Percentiles rank a stretch among this genome's conserved stretches.
Conservation (phyloP, 371 early-diverging fungal species). For the Funneliformis caledonium region DNA sequence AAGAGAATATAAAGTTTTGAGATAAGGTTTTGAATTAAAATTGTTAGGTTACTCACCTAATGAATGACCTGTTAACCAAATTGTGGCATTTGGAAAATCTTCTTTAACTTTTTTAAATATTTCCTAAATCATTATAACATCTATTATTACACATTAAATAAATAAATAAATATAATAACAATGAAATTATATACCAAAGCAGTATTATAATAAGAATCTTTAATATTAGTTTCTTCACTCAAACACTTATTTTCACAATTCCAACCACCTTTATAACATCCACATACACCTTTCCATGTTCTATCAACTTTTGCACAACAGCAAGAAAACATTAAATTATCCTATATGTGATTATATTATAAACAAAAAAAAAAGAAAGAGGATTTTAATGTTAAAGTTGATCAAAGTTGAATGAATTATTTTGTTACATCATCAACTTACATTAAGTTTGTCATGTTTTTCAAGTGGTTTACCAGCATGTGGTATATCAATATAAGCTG, state of each 20-base stretch:
- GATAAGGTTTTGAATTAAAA: background rate
- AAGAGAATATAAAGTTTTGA: too few species aligned
- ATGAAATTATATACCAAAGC: constrained; percentile 60
- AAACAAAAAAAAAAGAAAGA: background rate
- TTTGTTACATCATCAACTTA: constrained; percentile 42
- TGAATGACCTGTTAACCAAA: constrained; percentile 94
- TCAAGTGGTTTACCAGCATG: constrained; percentile 79
- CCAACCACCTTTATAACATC: constrained; percentile 67
- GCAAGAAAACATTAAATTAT: constrained; percentile 95
- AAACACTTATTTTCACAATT: constrained; percentile 73
- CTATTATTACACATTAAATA: background rate
- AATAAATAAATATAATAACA: constrained; percentile 1
- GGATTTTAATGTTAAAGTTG: background rate
- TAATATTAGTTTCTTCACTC: constrained; percentile 56
- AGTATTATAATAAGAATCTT: constrained; percentile 81
- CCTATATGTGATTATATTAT: constrained; percentile 51
- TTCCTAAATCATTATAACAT: constrained; percentile 42
- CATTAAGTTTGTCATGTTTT: constrained; percentile 82
- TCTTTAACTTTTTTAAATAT: constrained; percentile 65
- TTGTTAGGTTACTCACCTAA: constrained; percentile 46
- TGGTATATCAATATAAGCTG: constrained; percentile 44
- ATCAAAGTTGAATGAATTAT: background rate
- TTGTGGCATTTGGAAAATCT: constrained; percentile 68
- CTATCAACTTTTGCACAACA: constrained; percentile 87
- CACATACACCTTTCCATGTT: constrained; percentile 85